A percentile compares a stretch with the other conserved stretches of the same genome.
These are phyloP conservation scores for Nymphaea thermarum DNA, from an alignment of 164 flowering plant species.

Conservation along the genomic window DNA sequence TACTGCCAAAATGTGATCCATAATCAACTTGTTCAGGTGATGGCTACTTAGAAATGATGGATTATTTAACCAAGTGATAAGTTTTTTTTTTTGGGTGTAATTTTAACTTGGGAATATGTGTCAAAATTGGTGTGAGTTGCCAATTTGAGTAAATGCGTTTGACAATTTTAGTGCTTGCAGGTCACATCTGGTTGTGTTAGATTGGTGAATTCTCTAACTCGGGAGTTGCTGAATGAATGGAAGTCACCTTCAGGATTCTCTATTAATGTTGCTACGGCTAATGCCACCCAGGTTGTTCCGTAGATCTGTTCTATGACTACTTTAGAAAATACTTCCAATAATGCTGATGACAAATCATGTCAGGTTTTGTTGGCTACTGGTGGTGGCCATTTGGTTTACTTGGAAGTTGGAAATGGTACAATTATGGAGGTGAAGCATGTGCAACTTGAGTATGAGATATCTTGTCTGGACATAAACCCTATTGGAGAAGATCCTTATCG, in stretches of 20 bases:
- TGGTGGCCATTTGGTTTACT: slow-evolving; percentile 74
- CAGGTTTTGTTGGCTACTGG: slow-evolving; percentile 96
- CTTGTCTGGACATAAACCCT: slow-evolving; percentile 95
- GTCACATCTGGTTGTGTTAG: slow-evolving; percentile 84
- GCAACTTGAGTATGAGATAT: slow-evolving; percentile 76
- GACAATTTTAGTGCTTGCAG: slow-evolving; percentile 21
- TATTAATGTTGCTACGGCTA: slow-evolving; percentile 93
- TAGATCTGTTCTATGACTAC: background rate
- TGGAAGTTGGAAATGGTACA: slow-evolving; percentile 76
- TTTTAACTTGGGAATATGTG: no score
- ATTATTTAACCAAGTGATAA: no score
- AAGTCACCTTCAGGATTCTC: slow-evolving; percentile 74
- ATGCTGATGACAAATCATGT: slow-evolving; percentile 4
- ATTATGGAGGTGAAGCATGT: slow-evolving; percentile 55
- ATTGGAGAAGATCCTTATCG: slow-evolving; percentile 64
- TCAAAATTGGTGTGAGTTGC: background rate
- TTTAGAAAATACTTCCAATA: background rate
- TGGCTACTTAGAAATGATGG: slow-evolving; percentile 1
- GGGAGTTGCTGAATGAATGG: slow-evolving; percentile 81
- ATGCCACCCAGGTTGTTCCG: slow-evolving; percentile 73
- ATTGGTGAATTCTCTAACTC: slow-evolving; percentile 66
- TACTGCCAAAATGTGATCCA: slow-evolving; percentile 86
- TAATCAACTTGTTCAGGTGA: slow-evolving; percentile 87
- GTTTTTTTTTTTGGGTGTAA: no score
- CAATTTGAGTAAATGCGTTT: background rate